These are phyloP conservation scores for Chamaecyparis obtusa DNA, from an alignment of 75 land plant genomes.

Conservation along the genomic window DNA sequence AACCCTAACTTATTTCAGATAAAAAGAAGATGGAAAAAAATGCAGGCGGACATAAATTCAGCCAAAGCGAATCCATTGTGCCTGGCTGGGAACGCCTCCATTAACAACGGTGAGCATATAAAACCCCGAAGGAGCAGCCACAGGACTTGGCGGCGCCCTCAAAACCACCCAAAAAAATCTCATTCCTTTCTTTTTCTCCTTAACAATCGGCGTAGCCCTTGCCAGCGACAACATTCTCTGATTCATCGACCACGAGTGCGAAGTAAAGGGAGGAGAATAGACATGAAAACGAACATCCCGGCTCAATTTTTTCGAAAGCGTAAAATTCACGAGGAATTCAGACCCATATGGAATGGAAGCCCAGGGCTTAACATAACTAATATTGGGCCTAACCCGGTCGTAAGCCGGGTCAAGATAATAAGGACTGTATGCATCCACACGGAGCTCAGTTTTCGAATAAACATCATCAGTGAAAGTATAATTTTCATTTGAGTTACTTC, in stretches of 20 bases:
- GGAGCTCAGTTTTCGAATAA: conserved; percentile 56
- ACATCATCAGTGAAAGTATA: conserved; percentile 40
- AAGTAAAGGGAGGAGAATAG: conserved; percentile 52
- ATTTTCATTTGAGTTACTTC: conserved; percentile 49
- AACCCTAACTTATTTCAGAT: no score
- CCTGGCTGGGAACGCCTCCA: conserved; percentile 39
- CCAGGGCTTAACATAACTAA: background rate
- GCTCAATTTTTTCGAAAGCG: background rate
- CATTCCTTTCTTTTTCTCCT: no score
- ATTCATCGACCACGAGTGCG: conserved; percentile 54
- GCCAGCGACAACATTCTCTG: conserved; percentile 58
- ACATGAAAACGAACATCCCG: conserved; percentile 23
- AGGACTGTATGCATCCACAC: conserved; percentile 39
- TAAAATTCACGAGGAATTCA: conserved; percentile 19
- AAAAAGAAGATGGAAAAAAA: no score
- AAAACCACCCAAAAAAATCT: conserved; percentile 3
- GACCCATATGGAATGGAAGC: conserved; percentile 15
- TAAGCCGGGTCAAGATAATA: conserved; percentile 19
- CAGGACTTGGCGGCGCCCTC: conserved; percentile 43
- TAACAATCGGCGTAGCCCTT: background rate
- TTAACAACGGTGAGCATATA: conserved; percentile 50
- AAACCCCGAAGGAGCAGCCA: conserved; percentile 55
- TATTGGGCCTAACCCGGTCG: conserved; percentile 13
- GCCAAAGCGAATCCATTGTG: conserved; percentile 32
- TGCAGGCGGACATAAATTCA: no score